phyloP scores from a whole-genome alignment of 345 rosid species.

The Mangifera indica region DNA sequence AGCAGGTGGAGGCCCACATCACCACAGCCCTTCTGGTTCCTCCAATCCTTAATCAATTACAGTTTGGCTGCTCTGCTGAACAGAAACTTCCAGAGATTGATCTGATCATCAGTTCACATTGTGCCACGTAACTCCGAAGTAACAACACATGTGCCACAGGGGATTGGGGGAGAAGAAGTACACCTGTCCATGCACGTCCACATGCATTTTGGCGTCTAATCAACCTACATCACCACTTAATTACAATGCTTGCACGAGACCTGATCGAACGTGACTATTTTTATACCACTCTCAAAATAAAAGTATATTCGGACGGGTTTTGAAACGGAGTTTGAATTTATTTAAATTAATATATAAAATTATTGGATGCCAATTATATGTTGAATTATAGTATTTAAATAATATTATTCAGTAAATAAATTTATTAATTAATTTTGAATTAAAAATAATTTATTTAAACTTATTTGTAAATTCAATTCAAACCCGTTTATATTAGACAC shows the following conservation, averaged over 20 bases:
- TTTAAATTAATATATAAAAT: too few species aligned
- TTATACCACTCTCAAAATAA: too few species aligned
- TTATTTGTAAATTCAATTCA: too few species aligned
- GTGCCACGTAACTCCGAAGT: not conserved
- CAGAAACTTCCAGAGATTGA: not conserved
- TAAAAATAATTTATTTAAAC: too few species aligned
- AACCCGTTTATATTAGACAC: too few species aligned
- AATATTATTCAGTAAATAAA: too few species aligned
- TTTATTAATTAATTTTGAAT: too few species aligned
- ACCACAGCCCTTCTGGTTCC: not conserved
- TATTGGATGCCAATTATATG: too few species aligned
- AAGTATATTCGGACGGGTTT: too few species aligned
- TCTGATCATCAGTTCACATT: not conserved
- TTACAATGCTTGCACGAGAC: not conserved
- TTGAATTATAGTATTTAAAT: too few species aligned
- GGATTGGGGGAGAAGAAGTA: not conserved
- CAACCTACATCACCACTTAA: not conserved
- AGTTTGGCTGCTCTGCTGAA: too few species aligned
- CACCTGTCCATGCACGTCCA: not conserved
- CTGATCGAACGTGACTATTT: not conserved
- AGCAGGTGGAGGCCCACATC: not conserved
- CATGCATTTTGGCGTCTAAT: constrained; percentile 21
- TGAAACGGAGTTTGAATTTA: too few species aligned
- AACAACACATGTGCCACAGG: not conserved
- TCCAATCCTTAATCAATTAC: not conserved